Evolutionary conservation across 306 rosid genomes (phyloP).

Genomic region (Vigna hirtella): DNA sequence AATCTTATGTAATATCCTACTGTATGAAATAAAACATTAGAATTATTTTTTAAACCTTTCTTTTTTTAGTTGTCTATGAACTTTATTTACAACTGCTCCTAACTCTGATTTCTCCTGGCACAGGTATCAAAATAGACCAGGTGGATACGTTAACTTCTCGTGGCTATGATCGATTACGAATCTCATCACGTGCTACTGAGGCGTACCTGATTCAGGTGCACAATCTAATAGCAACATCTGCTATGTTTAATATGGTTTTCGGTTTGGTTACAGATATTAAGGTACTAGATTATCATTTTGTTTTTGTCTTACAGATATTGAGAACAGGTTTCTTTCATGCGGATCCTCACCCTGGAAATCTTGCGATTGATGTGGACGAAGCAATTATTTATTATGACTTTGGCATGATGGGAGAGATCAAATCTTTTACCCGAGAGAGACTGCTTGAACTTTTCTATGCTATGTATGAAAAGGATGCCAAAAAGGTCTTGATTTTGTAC

Average conservation of each 20-base stretch:
- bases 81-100: background rate
- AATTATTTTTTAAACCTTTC: too few relatives aligned
- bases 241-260: constrained; percentile 30
- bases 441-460: constrained; percentile 85
- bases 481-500: constrained; percentile 60
- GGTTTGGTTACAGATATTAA: background rate
- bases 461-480: constrained; percentile 83
- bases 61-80: too few relatives aligned
- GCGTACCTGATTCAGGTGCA: constrained; percentile 86
- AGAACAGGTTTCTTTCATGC: constrained; percentile 94
- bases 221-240: constrained; percentile 6
- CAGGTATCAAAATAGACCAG: constrained; percentile 78
- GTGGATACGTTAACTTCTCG: constrained; percentile 61
- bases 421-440: constrained; percentile 84
- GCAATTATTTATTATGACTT: constrained; percentile 84
- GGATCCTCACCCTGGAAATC: constrained; percentile 95
- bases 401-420: constrained; percentile 96
- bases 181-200: constrained; percentile 79
- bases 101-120: constrained; percentile 13
- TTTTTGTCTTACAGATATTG: constrained; percentile 59
- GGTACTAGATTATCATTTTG: background rate
- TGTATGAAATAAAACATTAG: too few relatives aligned
- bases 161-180: constrained; percentile 66
- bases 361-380: constrained; percentile 79
- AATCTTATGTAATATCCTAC: too few relatives aligned